Evolutionary conservation across 768 basidiomycete genomes (phyloP).

Genomic region (Trametopsis cervina): DNA sequence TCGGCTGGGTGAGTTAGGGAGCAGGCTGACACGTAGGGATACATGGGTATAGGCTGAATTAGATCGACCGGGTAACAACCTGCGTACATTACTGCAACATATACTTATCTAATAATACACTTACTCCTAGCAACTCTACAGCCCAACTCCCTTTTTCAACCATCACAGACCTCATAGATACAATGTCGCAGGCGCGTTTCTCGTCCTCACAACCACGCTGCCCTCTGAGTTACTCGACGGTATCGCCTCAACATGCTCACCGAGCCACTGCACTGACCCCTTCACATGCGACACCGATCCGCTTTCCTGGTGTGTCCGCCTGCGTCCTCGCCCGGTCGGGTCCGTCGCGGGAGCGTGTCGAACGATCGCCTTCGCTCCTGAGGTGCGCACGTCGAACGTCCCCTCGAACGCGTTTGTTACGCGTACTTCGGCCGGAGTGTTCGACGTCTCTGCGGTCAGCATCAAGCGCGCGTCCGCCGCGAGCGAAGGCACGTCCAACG

Average conservation of each 20-base stretch:
- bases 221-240: not conserved
- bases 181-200: constrained; percentile 8
- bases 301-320: not conserved
- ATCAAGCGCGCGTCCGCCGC: constrained; percentile 29
- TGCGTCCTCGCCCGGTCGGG: constrained; percentile 15
- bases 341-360: constrained; percentile 8
- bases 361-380: constrained; percentile 5
- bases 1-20: constrained; percentile 1
- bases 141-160: too few species aligned
- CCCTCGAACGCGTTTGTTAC: constrained; percentile 35
- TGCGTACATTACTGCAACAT: too few species aligned
- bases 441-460: constrained; percentile 26
- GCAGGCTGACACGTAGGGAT: too few species aligned
- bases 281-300: constrained; percentile 3
- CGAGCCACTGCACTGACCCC: constrained; percentile 10
- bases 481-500: constrained; percentile 24
- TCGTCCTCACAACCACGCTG: constrained; percentile 6
- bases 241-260: not conserved
- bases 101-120: too few species aligned
- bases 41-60: too few species aligned
- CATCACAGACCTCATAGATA: too few species aligned
- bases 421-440: constrained; percentile 27
- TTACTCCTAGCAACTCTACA: too few species aligned
- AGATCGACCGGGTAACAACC: too few species aligned
- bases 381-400: constrained; percentile 22